phyloP scores from a whole-genome alignment of 1,284 basidiomycete genomes.

The Coniferiporia sulphurascens region DNA sequence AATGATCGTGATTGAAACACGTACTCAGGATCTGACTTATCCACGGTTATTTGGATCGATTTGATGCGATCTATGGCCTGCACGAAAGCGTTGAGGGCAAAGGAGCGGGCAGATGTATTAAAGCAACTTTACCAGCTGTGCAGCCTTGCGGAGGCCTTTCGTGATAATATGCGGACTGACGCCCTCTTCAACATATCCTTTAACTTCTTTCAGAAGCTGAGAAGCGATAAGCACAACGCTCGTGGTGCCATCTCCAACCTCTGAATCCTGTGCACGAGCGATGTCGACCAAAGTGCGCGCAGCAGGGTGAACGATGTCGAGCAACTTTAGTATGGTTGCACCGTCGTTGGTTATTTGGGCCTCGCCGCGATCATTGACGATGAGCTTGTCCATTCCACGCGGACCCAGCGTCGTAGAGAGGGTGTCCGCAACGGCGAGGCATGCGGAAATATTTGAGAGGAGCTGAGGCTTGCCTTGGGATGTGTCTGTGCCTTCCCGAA shows the following conservation, averaged over 20 bases:
- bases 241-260: constrained; percentile 98
- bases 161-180: constrained; percentile 97
- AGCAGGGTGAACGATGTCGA: constrained; percentile 97
- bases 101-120: constrained; percentile 5
- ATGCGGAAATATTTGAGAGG: constrained; percentile 94
- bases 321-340: constrained; percentile 93
- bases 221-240: constrained; percentile 92
- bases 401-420: constrained; percentile 96
- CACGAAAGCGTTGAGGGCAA: constrained; percentile 17
- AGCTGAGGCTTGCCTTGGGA: constrained; percentile 95
- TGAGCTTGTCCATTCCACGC: constrained; percentile 98
- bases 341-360: constrained; percentile 99
- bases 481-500: constrained; percentile 93
- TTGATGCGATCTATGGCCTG: constrained; percentile 87
- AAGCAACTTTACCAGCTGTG: constrained; percentile 65
- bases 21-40: constrained; percentile 87
- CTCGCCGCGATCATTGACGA: constrained; percentile 86
- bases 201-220: constrained; percentile 91
- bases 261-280: constrained; percentile 95
- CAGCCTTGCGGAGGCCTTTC: constrained; percentile 91
- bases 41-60: constrained; percentile 86
- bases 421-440: constrained; percentile 85
- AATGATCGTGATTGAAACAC: constrained; percentile 28
- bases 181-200: constrained; percentile 92
- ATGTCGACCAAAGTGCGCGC: constrained; percentile 96